Evolutionary conservation across 306 rosid genomes (phyloP).

Genomic region (Trifolium pratense): DNA sequence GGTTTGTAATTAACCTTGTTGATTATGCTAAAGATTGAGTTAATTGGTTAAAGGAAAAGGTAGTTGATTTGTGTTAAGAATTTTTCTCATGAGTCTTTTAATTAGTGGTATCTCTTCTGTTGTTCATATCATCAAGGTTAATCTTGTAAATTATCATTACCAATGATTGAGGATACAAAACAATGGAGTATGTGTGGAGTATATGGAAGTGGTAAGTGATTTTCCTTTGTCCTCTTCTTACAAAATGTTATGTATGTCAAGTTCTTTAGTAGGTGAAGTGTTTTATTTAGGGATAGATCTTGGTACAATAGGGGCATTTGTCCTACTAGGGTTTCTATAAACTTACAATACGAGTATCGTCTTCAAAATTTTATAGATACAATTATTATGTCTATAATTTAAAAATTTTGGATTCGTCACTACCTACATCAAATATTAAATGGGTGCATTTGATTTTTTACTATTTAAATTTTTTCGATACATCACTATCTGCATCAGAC

Average conservation of each 20-base stretch:
- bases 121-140: constrained; percentile 48
- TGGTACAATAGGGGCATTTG: neutral
- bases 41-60: neutral
- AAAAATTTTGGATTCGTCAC: no score
- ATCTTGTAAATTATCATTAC: constrained; percentile 46
- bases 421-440: no score
- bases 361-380: neutral
- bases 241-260: neutral
- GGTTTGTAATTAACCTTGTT: neutral
- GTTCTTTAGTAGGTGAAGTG: neutral
- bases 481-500: neutral
- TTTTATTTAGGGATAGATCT: neutral
- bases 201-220: constrained; percentile 45
- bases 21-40: neutral
- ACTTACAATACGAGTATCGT: neutral
- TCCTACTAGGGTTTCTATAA: neutral
- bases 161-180: constrained; percentile 49
- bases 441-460: neutral
- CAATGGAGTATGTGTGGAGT: constrained; percentile 39
- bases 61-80: constrained; percentile 22
- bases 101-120: constrained; percentile 39
- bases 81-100: constrained; percentile 38
- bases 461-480: neutral
- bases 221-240: neutral
- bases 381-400: neutral